Conservation (phyloP, 371 early-diverging fungal species). For the Zopfochytrium polystomum region DNA sequence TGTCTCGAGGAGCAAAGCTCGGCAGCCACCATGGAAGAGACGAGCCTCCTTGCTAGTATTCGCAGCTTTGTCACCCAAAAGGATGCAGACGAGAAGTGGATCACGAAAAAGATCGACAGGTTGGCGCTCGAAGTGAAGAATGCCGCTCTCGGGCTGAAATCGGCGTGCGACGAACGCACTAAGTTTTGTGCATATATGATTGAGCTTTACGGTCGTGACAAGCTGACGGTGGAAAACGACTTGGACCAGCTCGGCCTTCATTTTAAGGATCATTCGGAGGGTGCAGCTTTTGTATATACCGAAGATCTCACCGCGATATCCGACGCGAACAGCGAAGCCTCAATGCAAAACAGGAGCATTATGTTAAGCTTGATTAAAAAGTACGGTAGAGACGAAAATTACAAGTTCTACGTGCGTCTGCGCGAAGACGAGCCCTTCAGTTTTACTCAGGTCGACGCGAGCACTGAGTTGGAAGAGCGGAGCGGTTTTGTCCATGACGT, state of each 20-base stretch:
- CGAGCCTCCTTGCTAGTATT: neutral
- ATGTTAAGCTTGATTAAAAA: neutral
- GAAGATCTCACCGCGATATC: neutral
- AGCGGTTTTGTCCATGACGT: too few species aligned
- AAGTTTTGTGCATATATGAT: neutral
- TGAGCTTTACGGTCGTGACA: neutral
- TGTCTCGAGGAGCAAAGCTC: neutral
- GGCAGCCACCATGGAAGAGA: neutral
- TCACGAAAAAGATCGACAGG: too few species aligned
- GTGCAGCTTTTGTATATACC: neutral
- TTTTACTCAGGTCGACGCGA: neutral
- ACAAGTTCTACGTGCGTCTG: neutral
- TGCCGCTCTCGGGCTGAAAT: neutral
- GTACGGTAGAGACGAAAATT: neutral
- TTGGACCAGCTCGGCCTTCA: neutral
- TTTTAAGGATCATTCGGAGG: neutral
- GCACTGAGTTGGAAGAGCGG: neutral
- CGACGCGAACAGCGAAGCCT: neutral
- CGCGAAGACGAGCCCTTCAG: neutral
- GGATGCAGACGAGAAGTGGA: too few species aligned
- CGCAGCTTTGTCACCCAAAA: too few species aligned
- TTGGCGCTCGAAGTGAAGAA: neutral
- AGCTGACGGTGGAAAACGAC: neutral
- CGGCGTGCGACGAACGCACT: neutral
- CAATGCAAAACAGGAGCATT: neutral